Base-by-base conservation (phyloP, 1,139 yeast genomes). In the Magnusiomyces tetraspermus region DNA sequence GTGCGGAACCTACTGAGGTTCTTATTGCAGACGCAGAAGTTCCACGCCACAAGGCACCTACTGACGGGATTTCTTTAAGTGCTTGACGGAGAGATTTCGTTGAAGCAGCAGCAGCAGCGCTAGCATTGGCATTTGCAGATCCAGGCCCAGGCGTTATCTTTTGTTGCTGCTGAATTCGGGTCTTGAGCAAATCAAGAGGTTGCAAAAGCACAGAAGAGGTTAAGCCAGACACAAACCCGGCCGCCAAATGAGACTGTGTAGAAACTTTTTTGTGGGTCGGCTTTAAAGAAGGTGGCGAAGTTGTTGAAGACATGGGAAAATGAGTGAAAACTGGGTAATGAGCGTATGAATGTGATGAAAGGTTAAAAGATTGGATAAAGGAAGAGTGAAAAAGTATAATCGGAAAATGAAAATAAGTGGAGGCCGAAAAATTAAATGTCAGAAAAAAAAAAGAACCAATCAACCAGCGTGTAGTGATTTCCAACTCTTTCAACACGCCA, bases 191-290 rank as follows among this genome's bases (percentile, higher is more conserved):
- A 68, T 92, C 98, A 53, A 92, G 76, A 1, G 98, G 98, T 67
- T 92, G 98, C 42, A 92, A 75, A 1, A 79, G 74, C 6, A 87
- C 78, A 0, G 97, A 83, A 2, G 96, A 85, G 0, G 90, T 76
- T 55, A 94, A 70, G 0, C 98, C 98, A 1, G 96, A 96, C 11
- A 78, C 63, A 55, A 86, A 92, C 0, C 98, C 98, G 3, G 97
- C 86, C 13, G 80, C 64, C 15, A 89, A 68, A 68, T 89, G 96
- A 36, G 53, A 43, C 28, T 24, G 19, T 24, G 48, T 47, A 26
- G 46, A 19, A n/a, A 17, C 40, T 37, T n/a, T 36, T 41, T 40
- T 44, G 45, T 44, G 45, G 26, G 41, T 31, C 21, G 48, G 48
- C 19, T 46, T 46, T 26, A 46, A 33, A 8, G 48, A 30, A 15